A percentile compares a stretch with the other conserved stretches of the same genome.
phyloP scores from a whole-genome alignment of 2,329 filamentous ascomycete species.

The Exophiala oligosperma region DNA sequence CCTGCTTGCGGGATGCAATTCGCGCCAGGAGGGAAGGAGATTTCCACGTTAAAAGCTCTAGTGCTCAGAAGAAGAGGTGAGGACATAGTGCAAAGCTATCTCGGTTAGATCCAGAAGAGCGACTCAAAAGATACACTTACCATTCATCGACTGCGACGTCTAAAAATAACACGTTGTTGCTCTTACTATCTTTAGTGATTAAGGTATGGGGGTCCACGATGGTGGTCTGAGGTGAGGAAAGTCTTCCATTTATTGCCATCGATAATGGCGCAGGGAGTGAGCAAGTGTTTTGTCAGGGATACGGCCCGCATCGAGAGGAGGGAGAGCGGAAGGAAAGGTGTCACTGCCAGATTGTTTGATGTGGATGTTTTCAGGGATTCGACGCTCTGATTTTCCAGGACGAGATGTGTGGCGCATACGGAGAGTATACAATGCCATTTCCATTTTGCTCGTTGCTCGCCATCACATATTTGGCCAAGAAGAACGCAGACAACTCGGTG shows the following conservation, averaged over 20 bases:
- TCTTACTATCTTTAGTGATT: not conserved
- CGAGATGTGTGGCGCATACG: not conserved
- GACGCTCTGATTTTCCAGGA: not conserved
- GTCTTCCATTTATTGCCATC: not conserved
- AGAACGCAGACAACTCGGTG: too few relatives aligned
- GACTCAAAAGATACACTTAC: not conserved
- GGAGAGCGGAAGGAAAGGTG: not conserved
- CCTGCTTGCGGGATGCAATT: not conserved
- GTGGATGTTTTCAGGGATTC: not conserved
- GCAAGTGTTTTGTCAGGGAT: not conserved
- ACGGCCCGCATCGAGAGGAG: not conserved
- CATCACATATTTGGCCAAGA: too few relatives aligned
- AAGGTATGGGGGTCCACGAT: not conserved
- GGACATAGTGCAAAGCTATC: not conserved
- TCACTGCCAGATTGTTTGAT: not conserved
- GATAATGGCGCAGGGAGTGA: not conserved
- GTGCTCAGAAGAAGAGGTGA: not conserved
- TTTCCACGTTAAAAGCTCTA: slow-evolving; percentile 1
- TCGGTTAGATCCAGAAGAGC: not conserved
- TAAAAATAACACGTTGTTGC: not conserved
- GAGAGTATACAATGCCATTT: not conserved
- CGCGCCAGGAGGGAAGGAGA: not conserved
- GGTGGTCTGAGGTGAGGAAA: not conserved
- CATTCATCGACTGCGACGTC: not conserved
- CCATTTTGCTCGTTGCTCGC: too few relatives aligned